These are phyloP conservation scores for Trametes cinnabarina DNA, from an alignment of 768 basidiomycete genomes.

Conservation along the genomic window DNA sequence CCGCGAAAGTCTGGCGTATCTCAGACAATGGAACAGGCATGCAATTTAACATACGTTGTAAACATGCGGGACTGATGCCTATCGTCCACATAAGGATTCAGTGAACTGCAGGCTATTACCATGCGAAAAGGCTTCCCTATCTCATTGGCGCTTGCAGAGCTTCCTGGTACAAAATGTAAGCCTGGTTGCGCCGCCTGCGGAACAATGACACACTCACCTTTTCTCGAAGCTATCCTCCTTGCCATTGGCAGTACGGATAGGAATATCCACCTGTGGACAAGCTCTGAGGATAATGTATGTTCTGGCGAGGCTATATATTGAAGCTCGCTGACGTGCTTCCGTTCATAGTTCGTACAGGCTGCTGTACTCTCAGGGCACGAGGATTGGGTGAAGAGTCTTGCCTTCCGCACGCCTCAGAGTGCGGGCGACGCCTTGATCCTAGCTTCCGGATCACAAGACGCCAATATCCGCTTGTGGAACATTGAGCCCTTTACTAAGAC, in stretches of 20 bases:
- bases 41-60: background rate
- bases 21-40: slow-evolving; percentile 2
- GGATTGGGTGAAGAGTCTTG: slow-evolving; percentile 89
- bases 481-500: slow-evolving; percentile 52
- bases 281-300: slow-evolving; percentile 53
- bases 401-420: slow-evolving; percentile 48
- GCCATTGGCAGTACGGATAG: slow-evolving; percentile 82
- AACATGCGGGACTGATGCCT: background rate
- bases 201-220: too few species aligned
- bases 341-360: slow-evolving; percentile 54
- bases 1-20: slow-evolving; percentile 72
- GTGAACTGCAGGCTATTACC: slow-evolving; percentile 55
- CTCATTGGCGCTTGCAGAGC: slow-evolving; percentile 55
- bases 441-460: slow-evolving; percentile 95
- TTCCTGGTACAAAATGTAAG: slow-evolving; percentile 71
- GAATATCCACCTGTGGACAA: slow-evolving; percentile 74
- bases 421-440: slow-evolving; percentile 56
- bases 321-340: background rate
- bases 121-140: slow-evolving; percentile 74
- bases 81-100: slow-evolving; percentile 6
- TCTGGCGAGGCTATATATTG: too few species aligned
- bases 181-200: too few species aligned
- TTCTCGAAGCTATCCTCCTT: slow-evolving; percentile 56
- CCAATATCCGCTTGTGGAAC: slow-evolving; percentile 90
- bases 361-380: slow-evolving; percentile 79